Evolutionary conservation across 768 basidiomycete species (phyloP).

Genomic region (Leucocoprinus birnbaumii): DNA sequence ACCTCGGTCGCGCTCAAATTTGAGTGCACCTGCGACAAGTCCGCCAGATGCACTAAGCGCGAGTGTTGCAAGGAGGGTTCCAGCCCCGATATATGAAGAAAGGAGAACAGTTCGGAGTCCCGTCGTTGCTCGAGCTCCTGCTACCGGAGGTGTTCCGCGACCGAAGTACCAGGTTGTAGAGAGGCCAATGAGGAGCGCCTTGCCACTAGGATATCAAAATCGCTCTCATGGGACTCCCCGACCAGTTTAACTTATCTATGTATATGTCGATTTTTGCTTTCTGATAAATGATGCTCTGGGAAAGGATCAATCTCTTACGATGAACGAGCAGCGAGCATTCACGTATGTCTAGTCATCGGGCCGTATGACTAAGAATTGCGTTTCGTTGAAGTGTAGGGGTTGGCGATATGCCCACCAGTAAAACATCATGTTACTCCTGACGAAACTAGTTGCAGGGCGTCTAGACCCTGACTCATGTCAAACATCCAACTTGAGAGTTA

Average conservation of each 20-base stretch:
- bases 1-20: constrained; percentile 9
- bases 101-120: background rate
- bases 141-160: constrained; percentile 2
- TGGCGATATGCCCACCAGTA: no score
- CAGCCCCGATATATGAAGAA: constrained; percentile 1
- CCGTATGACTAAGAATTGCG: no score
- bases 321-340: no score
- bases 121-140: background rate
- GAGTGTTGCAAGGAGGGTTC: background rate
- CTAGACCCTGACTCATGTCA: no score
- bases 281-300: no score
- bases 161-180: background rate
- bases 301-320: no score
- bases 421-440: no score
- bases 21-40: constrained; percentile 20
- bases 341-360: no score
- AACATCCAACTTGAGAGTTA: no score
- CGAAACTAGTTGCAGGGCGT: no score
- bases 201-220: background rate
- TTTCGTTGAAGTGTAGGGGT: no score
- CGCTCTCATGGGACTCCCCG: background rate
- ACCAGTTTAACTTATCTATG: background rate
- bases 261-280: no score
- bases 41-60: background rate
- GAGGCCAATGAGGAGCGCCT: constrained; percentile 4